Evolutionary conservation across 345 rosid genomes (phyloP), one percentile per base, ranked within the genome.

Genomic region (Mangifera indica): DNA sequence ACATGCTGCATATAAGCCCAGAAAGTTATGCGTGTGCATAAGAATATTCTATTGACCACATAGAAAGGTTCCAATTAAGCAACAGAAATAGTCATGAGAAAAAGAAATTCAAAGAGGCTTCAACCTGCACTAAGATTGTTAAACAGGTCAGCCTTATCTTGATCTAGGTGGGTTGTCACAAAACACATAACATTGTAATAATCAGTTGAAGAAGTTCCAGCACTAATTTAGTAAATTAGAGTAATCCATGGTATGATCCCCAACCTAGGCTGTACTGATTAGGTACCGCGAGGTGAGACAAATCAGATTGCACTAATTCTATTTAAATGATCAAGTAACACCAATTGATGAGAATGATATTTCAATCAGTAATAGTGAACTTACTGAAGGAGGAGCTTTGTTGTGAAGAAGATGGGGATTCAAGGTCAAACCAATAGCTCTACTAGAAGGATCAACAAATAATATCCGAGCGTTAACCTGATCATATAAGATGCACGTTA

Each of bases 371-470:
- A 26, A 25, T 11, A 74, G 18, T 18, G 13, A 34, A 73, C 96
- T 82, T 87, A 95, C 99, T 77, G 78, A 67, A 63, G 91, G 88
- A 71, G 98, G 98, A 76, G 89, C 85, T 72, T 76, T 85, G 77
- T 92, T 89, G 60, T 80, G 87, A 79, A 92, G 78, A 80, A 95
- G 93, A 82, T 89, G 81, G 11, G 88, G 93, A 81, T 91, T 95
- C 78, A 95, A 76, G 49, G 99, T 92, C 91, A 95, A 87, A 74
- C 97, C 97, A 68, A 95, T 81, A 70, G 99, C 99, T 82, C 99
- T 89, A 70, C 93, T 87, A 72, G 89, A 84, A 67, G 98, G 97
- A 86, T 95, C 99, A 22, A 91, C 76, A 79, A 92, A 95, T 72
- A 95, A 77, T 82, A 95, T 87, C 49, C 97, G 88, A 67, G 99